Evolutionary conservation across 306 rosid species (phyloP).

Genomic region (Sicyos baderoa): DNA sequence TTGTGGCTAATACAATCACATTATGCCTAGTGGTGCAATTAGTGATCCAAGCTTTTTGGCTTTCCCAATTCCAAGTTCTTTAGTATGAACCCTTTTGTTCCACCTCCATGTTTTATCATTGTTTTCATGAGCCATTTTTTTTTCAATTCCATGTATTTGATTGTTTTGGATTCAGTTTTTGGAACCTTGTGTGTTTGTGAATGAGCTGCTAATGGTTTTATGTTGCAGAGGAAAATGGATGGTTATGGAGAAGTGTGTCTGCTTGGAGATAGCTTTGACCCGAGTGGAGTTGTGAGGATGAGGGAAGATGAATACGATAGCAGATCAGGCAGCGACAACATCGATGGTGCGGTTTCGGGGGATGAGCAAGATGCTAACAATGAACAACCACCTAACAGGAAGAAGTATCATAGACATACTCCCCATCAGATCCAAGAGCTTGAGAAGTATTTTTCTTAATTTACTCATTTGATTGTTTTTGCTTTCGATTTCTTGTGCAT

Average conservation of each 20-base stretch:
- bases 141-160: neutral
- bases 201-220: slow-evolving; percentile 21
- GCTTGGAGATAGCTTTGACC: slow-evolving; percentile 50
- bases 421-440: slow-evolving; percentile 78
- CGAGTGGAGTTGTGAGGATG: slow-evolving; percentile 38
- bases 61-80: slow-evolving; percentile 26
- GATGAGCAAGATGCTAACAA: slow-evolving; percentile 65
- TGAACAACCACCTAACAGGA: slow-evolving; percentile 43
- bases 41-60: slow-evolving; percentile 26
- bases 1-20: slow-evolving; percentile 11
- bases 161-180: neutral
- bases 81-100: slow-evolving; percentile 32
- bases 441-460: slow-evolving; percentile 49
- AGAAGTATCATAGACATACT: slow-evolving; percentile 86
- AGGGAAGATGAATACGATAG: slow-evolving; percentile 77
- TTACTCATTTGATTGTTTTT: neutral
- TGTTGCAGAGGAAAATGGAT: slow-evolving; percentile 62
- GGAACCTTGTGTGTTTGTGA: slow-evolving; percentile 11
- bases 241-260: slow-evolving; percentile 42
- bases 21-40: slow-evolving; percentile 26
- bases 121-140: slow-evolving; percentile 19
- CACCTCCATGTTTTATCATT: slow-evolving; percentile 7
- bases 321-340: slow-evolving; percentile 76
- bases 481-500: neutral
- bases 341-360: slow-evolving; percentile 55